phyloP scores from a whole-genome alignment of 192 early-diverging fungal genomes.

The Linderina pennispora region DNA sequence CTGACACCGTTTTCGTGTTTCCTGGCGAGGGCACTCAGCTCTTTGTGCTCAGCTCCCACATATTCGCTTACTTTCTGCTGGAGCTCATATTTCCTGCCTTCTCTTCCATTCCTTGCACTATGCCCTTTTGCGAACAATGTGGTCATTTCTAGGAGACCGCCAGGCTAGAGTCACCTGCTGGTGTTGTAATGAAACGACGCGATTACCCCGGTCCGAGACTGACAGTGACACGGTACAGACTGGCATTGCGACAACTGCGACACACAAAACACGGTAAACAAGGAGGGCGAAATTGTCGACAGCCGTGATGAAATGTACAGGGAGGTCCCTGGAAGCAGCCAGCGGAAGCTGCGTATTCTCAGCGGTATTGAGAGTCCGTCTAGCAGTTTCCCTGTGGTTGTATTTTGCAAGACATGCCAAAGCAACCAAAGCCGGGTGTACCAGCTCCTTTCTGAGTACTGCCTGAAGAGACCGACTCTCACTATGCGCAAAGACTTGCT shows the following conservation, averaged over 20 bases:
- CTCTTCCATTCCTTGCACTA: slow-evolving; percentile 2
- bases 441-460: slow-evolving; percentile 31
- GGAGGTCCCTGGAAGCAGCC: slow-evolving; percentile 9
- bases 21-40: no score
- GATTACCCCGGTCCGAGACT: slow-evolving; percentile 2
- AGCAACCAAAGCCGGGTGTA: slow-evolving; percentile 41
- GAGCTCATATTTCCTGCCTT: no score
- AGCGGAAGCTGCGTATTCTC: not conserved
- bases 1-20: no score
- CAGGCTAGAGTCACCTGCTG: slow-evolving; percentile 28
- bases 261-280: slow-evolving; percentile 33
- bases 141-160: slow-evolving; percentile 16
- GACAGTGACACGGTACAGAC: slow-evolving; percentile 3
- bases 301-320: slow-evolving; percentile 25
- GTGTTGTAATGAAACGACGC: slow-evolving; percentile 34
- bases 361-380: not conserved
- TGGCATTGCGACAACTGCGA: slow-evolving; percentile 37
- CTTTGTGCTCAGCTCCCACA: no score
- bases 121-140: slow-evolving; percentile 17
- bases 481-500: slow-evolving; percentile 7
- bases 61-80: no score
- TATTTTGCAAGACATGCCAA: slow-evolving; percentile 34
- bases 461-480: slow-evolving; percentile 28
- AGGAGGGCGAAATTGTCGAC: slow-evolving; percentile 26
- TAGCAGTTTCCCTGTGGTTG: no score